These are phyloP conservation scores for Psilocybe cyanescens DNA, from an alignment of 768 basidiomycete species.

Conservation along the genomic window DNA sequence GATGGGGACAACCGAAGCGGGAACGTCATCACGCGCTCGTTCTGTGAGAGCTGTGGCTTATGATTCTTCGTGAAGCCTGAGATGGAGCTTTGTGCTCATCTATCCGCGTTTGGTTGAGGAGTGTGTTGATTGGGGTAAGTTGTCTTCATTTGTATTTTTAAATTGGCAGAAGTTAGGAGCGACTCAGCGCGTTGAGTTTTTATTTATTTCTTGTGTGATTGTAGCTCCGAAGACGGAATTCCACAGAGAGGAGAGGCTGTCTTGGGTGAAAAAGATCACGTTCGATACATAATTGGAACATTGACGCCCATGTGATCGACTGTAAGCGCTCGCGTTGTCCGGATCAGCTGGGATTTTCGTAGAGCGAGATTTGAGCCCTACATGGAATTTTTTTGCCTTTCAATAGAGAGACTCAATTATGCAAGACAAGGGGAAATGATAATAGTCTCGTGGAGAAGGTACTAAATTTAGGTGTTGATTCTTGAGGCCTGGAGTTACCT, in stretches of 20 bases:
- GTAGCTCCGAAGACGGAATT: constrained; percentile 27
- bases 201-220: not conserved
- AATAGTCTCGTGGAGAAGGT: too few relatives aligned
- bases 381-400: too few relatives aligned
- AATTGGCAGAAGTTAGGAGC: too few relatives aligned
- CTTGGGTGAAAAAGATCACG: constrained; percentile 28
- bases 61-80: constrained; percentile 26
- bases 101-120: constrained; percentile 29
- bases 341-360: too few relatives aligned
- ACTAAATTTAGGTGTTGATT: too few relatives aligned
- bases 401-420: too few relatives aligned
- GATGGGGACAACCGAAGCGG: constrained; percentile 32
- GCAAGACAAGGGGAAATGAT: too few relatives aligned
- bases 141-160: not conserved
- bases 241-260: constrained; percentile 7
- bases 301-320: too few relatives aligned
- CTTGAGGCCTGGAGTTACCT: too few relatives aligned
- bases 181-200: not conserved
- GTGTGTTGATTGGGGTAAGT: constrained; percentile 25
- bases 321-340: too few relatives aligned
- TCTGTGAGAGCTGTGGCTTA: constrained; percentile 35
- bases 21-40: constrained; percentile 27
- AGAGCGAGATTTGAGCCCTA: too few relatives aligned
- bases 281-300: constrained; percentile 2
- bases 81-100: constrained; percentile 23